These are phyloP conservation scores for Lactifluus echinatus DNA, from an alignment of 768 basidiomycete species.

Conservation along the genomic window DNA sequence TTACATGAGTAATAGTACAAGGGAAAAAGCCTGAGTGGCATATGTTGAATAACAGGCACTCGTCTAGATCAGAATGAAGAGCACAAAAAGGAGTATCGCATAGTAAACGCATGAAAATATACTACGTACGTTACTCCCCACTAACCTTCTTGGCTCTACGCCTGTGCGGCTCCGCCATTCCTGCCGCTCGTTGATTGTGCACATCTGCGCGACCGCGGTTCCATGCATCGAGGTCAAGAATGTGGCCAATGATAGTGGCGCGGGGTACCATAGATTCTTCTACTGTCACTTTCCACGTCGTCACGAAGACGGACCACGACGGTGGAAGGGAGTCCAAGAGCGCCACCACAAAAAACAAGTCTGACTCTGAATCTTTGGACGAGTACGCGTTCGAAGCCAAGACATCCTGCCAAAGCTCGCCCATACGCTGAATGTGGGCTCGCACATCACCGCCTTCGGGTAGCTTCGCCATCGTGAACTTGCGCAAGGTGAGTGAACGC, in stretches of 20 bases:
- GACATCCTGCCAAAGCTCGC: slow-evolving; percentile 15
- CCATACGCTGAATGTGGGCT: slow-evolving; percentile 16
- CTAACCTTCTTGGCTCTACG: neutral
- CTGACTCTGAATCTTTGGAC: neutral
- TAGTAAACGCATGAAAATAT: neutral
- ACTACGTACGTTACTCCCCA: no score
- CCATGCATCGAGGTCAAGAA: slow-evolving; percentile 15
- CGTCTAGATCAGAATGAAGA: neutral
- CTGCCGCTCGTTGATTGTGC: neutral
- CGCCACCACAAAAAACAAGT: slow-evolving; percentile 1
- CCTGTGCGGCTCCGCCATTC: neutral
- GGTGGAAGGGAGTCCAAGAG: slow-evolving; percentile 9
- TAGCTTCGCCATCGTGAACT: neutral
- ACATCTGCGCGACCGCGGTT: slow-evolving; percentile 12
- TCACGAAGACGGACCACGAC: slow-evolving; percentile 15
- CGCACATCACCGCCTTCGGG: slow-evolving; percentile 9
- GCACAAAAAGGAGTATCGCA: neutral
- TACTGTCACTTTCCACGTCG: neutral
- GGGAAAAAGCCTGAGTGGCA: no score
- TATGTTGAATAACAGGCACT: no score
- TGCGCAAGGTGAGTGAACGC: slow-evolving; percentile 7
- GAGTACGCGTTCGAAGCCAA: neutral
- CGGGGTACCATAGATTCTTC: neutral
- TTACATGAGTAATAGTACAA: no score
- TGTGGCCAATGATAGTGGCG: slow-evolving; percentile 3